Evolutionary conservation across 306 rosid species (phyloP), one percentile per base, ranked within the genome.

Genomic region (Castanea mollissima): DNA sequence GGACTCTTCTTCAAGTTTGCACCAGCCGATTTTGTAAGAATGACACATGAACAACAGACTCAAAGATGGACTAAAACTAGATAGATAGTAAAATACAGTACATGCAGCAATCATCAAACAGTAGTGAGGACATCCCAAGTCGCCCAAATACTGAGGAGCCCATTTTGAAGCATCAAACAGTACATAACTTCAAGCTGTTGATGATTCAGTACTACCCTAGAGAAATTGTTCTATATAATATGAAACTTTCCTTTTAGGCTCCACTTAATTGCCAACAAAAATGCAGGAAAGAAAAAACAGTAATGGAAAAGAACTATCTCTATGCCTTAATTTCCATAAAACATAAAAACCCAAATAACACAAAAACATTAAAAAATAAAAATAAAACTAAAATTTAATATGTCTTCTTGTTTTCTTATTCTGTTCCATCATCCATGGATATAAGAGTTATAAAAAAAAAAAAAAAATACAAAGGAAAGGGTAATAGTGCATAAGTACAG

Each of bases 91-190:
- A 57, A 12, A 51, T 25, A 19, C 23, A 69, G 49, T 21, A 52
- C 18, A 71, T 51, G 82, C 58, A 32, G 15, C 44, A 72, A 65
- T 64, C 38, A 16, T 68, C 75, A 77, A 77, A 55, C 44, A 69
- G 4, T 9, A 55, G 41, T 14, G 65, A 62, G 73, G 20, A 64
- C 35, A 32, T 19, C 73, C 41, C 73, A 21, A 8, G 71, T 59
- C 34, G 32, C 65, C 46, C 71, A 31, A 49, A 58, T 72, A 25
- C 21, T 3, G 23, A 49, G 55, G n/a, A 34, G 14, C 51, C 21
- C 51, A 67, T 19, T 19, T 38, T n/a, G n/a, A 68, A 68, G 52
- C 29, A 68, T 68, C 52, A 4, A 34, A 34, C 72, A 6, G 16
- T 4, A n/a, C 3, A 68, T 19, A 68, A 68, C 25, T 34, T 34